phyloP scores from a whole-genome alignment of 306 rosid species.

The Amphicarpaea edgeworthii region DNA sequence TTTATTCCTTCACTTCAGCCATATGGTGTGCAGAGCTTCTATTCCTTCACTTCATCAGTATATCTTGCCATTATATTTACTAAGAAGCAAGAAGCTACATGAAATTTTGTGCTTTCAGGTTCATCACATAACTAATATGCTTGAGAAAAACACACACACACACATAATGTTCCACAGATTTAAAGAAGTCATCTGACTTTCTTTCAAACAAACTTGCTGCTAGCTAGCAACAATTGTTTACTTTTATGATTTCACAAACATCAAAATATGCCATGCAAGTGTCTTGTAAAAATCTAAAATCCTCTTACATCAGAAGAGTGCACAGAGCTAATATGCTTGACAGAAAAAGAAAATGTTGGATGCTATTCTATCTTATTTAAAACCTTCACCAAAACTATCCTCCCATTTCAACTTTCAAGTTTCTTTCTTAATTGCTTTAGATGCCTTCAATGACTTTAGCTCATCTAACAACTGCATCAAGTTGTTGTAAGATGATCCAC shows the following conservation, averaged over 20 bases:
- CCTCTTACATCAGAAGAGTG: not conserved
- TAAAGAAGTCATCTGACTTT: not conserved
- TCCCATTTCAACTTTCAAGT: too few species aligned
- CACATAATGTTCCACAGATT: not conserved
- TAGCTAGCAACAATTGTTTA: not conserved
- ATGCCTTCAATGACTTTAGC: constrained; percentile 38
- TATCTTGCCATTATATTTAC: constrained; percentile 1
- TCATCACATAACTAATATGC: too few species aligned
- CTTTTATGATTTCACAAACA: not conserved
- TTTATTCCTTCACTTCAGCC: not conserved
- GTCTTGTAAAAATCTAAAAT: not conserved
- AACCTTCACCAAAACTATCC: too few species aligned
- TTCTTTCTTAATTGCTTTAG: too few species aligned
- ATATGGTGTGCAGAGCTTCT: not conserved
- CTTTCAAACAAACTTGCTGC: constrained; percentile 12
- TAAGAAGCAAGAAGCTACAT: not conserved
- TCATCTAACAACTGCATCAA: constrained; percentile 40
- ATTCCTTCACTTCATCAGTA: not conserved
- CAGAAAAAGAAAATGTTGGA: not conserved
- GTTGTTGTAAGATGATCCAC: too few species aligned
- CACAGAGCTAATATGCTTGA: not conserved
- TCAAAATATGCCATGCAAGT: not conserved
- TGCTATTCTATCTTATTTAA: not conserved
- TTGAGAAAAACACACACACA: not conserved
- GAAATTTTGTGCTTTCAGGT: constrained; percentile 7